These are phyloP conservation scores for Tylopilus rubrobrunneus DNA, from an alignment of 768 basidiomycete genomes.

Conservation along the genomic window DNA sequence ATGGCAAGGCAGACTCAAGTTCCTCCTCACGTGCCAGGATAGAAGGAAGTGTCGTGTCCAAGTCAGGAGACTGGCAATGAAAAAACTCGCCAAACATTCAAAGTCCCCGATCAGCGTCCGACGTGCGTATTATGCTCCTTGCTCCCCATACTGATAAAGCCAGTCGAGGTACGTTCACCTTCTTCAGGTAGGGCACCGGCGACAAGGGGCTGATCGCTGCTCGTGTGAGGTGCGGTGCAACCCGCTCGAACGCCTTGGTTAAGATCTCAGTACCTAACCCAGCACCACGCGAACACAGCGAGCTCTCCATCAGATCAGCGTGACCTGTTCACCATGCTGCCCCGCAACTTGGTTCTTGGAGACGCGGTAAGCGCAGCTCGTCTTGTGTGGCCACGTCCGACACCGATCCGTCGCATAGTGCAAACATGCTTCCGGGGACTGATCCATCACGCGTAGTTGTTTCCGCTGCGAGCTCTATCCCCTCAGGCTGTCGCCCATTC, in stretches of 20 bases:
- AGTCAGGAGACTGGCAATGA: too few species aligned
- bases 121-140: too few species aligned
- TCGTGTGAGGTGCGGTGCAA: conserved; percentile 37
- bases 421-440: too few species aligned
- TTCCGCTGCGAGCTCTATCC: too few species aligned
- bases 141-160: too few species aligned
- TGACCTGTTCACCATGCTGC: not conserved
- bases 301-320: conserved; percentile 23
- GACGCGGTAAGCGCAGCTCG: not conserved
- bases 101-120: too few species aligned
- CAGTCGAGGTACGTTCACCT: not conserved
- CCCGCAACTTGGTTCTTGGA: conserved; percentile 14
- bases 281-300: conserved; percentile 13
- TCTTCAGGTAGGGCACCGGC: conserved; percentile 45
- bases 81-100: too few species aligned
- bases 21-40: too few species aligned
- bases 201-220: conserved; percentile 54
- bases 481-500: too few species aligned
- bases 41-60: too few species aligned
- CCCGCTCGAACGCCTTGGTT: conserved; percentile 24
- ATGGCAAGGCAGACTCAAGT: too few species aligned
- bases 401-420: conserved; percentile 43
- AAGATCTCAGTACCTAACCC: conserved; percentile 13
- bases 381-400: conserved; percentile 51
- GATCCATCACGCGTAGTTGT: too few species aligned